Evolutionary conservation across 1,284 basidiomycete species (phyloP), one percentile per base, ranked within the genome.

Genomic region (Athelia sp.): DNA sequence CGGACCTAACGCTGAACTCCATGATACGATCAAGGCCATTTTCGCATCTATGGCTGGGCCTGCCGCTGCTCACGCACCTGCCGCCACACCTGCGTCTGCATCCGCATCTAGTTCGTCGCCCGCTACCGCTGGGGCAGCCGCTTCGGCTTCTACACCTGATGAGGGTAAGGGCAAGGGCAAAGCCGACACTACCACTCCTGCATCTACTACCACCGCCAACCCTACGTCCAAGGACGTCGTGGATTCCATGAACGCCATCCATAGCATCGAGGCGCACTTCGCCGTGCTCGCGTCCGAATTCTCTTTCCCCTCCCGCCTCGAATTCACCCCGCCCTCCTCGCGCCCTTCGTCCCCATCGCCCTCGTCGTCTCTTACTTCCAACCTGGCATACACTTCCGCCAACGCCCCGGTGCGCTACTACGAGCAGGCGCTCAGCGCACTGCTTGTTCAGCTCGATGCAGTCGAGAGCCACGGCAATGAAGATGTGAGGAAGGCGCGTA

Each of bases 341-440:
- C 47, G 34, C 6, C 34, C 53, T n/a, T 32, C 49, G 10, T 46
- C 61, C 50, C 58, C 32, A 48, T 54, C 6, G 17, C 53, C 31
- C 32, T 50, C 59, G 3, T 4, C 26, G 4, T 29, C 26, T 4
- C 26, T 29, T 29, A 60, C 56, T 19, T 54, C 62, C 14, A 61
- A 62, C 31, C 68, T 78, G 8, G 63, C 74, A 1, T 84, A 75
- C 67, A 77, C 76, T 35, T 62, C 76, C 2, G 63, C 59, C 47
- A 86, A 86, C 59, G 74, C 78, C 15, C 71, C 79, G 1, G 66
- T 85, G 22, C 76, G 81, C 45, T 75, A 70, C 47, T 82, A 82
- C 61, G 78, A 82, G 51, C 74, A 84, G 54, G 71, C 72, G 3
- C 65, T 85, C 11, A 70, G 72, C 19, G 65, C 71, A 43, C 65